phyloP scores from a whole-genome alignment of 2,329 filamentous ascomycete genomes.

The Tolypocladium guangdongense region DNA sequence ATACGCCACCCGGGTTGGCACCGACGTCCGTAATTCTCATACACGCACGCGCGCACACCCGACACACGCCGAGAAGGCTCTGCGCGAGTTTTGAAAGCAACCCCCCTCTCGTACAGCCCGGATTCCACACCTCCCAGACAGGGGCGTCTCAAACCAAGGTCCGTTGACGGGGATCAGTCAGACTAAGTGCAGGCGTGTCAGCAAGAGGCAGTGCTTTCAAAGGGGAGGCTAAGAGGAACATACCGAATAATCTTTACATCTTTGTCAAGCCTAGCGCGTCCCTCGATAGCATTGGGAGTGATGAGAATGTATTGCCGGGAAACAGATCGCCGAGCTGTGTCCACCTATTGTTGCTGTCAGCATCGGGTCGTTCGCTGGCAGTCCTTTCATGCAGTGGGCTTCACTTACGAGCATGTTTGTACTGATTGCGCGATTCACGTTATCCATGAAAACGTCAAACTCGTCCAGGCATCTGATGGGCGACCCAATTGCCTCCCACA shows the following conservation, averaged over 20 bases:
- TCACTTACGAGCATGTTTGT: conserved; percentile 79
- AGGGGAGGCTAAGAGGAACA: conserved; percentile 8
- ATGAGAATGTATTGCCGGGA: conserved; percentile 93
- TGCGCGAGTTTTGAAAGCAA: neutral
- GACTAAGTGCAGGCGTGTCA: conserved; percentile 24
- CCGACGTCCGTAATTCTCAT: neutral
- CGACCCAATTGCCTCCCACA: conserved; percentile 98
- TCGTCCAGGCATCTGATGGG: conserved; percentile 92
- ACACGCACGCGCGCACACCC: neutral
- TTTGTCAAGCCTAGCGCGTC: conserved; percentile 42
- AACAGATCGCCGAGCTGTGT: conserved; percentile 74
- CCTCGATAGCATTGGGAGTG: conserved; percentile 75
- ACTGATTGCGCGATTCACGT: conserved; percentile 84
- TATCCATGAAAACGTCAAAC: conserved; percentile 99
- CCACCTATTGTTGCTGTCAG: conserved; percentile 45
- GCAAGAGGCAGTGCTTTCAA: conserved; percentile 3
- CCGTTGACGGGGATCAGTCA: conserved; percentile 49
- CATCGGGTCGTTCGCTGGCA: neutral
- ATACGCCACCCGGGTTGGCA: neutral
- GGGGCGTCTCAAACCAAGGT: conserved; percentile 20
- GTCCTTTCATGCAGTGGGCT: neutral
- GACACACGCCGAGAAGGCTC: too few species aligned
- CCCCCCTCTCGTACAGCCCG: neutral
- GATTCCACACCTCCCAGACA: neutral
- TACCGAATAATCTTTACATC: conserved; percentile 74